Base-by-base conservation (phyloP, 2,329 filamentous ascomycete species). In the Ophiostoma sp. region DNA sequence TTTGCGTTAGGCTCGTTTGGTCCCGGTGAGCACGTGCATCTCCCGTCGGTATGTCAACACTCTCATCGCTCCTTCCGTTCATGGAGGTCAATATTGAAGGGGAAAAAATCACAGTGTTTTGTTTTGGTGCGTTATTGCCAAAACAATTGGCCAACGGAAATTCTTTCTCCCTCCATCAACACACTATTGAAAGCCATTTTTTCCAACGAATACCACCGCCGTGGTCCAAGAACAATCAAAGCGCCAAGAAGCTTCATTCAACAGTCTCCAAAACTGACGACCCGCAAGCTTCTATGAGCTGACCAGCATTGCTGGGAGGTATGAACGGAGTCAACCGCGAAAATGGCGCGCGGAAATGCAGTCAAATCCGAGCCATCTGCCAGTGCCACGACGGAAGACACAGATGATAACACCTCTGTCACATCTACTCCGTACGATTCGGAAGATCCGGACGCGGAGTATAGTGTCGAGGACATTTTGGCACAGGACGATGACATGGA, bases 391-490 rank as follows among this genome's bases (percentile, higher is more conserved):
- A 70, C 33, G 55, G 66, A 70, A 22, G 69, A 63, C 25, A 69
- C 52, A n/a, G 79, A 80, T 64, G 84, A 87, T 42, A 85, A 88
- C 31, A 85, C 91, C 52, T 91, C 89, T 1, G 73, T 89, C 57
- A 87, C 85, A 0, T 91, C 89, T 0, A 90, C 87, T 1, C 77
- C 77, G 1, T 72, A 76, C 9, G 75, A 69, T 8, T 72, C 73
- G 3, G 75, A 80, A 25, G 82, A 85, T 15, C 78, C 81, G 2
- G 82, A 85, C 33, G 80, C 83, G 17, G 85, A 88, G 74, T 91
- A 86, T 78, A 81, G 83, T 2, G 86, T 91, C 7, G 86, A 90
- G 59, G 80, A 81, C 19, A 84, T 92, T 45, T 79, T 89, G 22
- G 83, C 84, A 0, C 85, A 90, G 77, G 81, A 81, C 17, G 75